These are phyloP conservation scores for Fonsecaea erecta DNA, from an alignment of 2,329 filamentous ascomycete species.

Conservation along the genomic window DNA sequence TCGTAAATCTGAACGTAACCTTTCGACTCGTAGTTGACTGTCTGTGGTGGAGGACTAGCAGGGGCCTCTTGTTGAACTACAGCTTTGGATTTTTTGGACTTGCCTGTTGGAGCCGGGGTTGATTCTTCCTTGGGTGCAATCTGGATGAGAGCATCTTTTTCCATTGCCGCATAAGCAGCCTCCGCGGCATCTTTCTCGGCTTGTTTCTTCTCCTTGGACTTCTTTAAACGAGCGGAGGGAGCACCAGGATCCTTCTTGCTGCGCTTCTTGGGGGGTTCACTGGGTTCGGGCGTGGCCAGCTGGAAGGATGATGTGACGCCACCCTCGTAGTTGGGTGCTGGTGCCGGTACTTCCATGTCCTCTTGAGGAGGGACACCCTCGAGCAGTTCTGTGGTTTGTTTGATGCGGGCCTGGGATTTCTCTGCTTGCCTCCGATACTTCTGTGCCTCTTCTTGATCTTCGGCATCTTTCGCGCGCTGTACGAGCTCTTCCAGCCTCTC, in stretches of 20 bases:
- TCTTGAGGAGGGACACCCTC: slow-evolving; percentile 72
- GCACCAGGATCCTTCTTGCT: slow-evolving; percentile 57
- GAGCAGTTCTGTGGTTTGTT: slow-evolving; percentile 84
- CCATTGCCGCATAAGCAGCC: slow-evolving; percentile 76
- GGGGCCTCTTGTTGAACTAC: slow-evolving; percentile 47
- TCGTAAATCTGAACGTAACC: slow-evolving; percentile 97
- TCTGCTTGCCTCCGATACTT: slow-evolving; percentile 85
- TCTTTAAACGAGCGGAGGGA: slow-evolving; percentile 71
- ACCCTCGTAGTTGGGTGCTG: slow-evolving; percentile 81
- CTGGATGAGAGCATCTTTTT: slow-evolving; percentile 50
- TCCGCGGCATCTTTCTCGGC: slow-evolving; percentile 77
- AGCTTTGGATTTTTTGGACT: slow-evolving; percentile 47
- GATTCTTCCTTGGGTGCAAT: slow-evolving; percentile 65
- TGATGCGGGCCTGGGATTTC: slow-evolving; percentile 88
- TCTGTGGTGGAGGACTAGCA: slow-evolving; percentile 54
- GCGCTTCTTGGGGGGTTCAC: slow-evolving; percentile 57
- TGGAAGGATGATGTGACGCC: slow-evolving; percentile 86
- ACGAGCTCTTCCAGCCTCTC: slow-evolving; percentile 82
- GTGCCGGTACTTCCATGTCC: slow-evolving; percentile 72
- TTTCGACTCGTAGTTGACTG: slow-evolving; percentile 78
- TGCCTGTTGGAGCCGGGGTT: slow-evolving; percentile 50
- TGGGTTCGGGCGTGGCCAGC: slow-evolving; percentile 60
- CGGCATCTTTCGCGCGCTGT: slow-evolving; percentile 74
- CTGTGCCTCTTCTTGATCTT: slow-evolving; percentile 80
- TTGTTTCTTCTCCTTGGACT: slow-evolving; percentile 77